Conservation (phyloP, 345 rosid genomes). For the Pistacia atlantica region DNA sequence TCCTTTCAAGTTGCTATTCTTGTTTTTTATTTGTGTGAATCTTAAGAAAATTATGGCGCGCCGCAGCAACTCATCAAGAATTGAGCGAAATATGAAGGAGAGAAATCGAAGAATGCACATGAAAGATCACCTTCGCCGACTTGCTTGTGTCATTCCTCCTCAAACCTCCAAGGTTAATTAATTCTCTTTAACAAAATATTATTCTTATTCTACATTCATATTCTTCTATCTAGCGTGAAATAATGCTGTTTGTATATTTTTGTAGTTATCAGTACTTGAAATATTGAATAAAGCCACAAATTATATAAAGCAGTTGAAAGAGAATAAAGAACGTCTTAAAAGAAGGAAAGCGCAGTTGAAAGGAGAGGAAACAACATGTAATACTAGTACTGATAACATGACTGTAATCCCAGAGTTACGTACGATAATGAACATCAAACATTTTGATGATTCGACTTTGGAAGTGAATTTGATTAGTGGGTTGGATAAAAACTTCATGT, state of each 20-base stretch:
- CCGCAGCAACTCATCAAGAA: not conserved
- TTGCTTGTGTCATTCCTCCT: constrained; percentile 23
- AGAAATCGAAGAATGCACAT: constrained; percentile 20
- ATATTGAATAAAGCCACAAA: not conserved
- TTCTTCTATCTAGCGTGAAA: not conserved
- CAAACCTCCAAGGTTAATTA: constrained; percentile 7
- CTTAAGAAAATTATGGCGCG: not conserved
- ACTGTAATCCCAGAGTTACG: not conserved
- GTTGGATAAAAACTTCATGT: constrained; percentile 18
- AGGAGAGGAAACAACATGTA: not conserved
- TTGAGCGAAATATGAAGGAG: constrained; percentile 18
- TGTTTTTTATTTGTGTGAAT: no score
- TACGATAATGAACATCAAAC: constrained; percentile 22
- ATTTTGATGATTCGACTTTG: constrained; percentile 17
- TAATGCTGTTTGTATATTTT: not conserved
- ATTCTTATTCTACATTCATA: no score
- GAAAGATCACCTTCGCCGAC: constrained; percentile 14
- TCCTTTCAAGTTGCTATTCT: no score
- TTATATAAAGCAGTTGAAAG: not conserved
- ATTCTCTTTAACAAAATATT: not conserved
- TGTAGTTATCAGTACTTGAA: constrained; percentile 3
- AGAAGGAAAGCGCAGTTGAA: not conserved
- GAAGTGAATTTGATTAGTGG: constrained; percentile 28
- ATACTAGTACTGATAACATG: not conserved
- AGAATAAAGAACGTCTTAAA: not conserved